Percentiles rank a stretch among this genome's conserved stretches.
These are phyloP conservation scores for Turnera subulata DNA, from an alignment of 345 rosid genomes.

Conservation along the genomic window DNA sequence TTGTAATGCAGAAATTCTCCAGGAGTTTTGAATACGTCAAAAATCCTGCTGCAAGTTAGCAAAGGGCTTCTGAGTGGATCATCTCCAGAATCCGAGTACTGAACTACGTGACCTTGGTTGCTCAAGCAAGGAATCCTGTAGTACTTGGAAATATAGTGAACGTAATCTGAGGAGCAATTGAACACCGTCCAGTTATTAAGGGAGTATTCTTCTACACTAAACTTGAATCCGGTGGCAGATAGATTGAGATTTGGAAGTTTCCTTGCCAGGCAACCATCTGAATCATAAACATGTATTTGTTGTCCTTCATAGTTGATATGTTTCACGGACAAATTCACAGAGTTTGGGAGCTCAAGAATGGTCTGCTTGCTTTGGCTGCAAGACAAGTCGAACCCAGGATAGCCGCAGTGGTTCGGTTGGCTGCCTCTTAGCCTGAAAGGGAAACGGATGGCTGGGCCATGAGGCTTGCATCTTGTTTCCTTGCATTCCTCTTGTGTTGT, in stretches of 20 bases:
- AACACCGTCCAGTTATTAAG: background rate
- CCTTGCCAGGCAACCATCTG: conserved; percentile 1
- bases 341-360: conserved; percentile 14
- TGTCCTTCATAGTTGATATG: conserved; percentile 13
- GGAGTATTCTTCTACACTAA: rapidly evolving
- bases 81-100: rapidly evolving
- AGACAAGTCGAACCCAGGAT: conserved; percentile 15
- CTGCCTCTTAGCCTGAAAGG: conserved; percentile 9
- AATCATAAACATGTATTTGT: background rate
- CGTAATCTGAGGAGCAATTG: conserved; percentile 1
- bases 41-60: conserved; percentile 14
- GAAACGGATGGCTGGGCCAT: conserved; percentile 8
- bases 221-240: conserved; percentile 12
- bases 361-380: conserved; percentile 11
- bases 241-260: conserved; percentile 8
- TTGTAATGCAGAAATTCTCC: background rate
- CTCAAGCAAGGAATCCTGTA: background rate
- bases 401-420: conserved; percentile 1
- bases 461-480: background rate
- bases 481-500: background rate
- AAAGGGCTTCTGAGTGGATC: background rate
- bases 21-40: background rate
- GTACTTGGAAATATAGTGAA: rapidly evolving
- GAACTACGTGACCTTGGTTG: background rate
- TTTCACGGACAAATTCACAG: conserved; percentile 10